Evolutionary conservation across 306 rosid species (phyloP).

Genomic region (Benincasa hispida): DNA sequence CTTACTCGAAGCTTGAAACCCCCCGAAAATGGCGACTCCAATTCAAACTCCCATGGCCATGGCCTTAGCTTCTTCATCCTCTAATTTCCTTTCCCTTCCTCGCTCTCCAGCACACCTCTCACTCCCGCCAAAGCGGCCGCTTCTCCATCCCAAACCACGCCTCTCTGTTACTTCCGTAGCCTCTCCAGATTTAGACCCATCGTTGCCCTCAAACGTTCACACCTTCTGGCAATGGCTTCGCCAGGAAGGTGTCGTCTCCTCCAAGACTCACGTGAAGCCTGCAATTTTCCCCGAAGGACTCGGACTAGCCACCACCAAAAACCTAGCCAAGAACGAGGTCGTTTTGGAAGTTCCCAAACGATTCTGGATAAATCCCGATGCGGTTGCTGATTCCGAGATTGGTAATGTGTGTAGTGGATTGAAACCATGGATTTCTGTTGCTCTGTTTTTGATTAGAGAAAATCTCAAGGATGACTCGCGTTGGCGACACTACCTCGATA

Average conservation of each 20-base stretch:
- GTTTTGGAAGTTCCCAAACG: conserved; percentile 88
- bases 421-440: conserved; percentile 88
- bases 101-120: background rate
- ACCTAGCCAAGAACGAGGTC: conserved; percentile 62
- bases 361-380: conserved; percentile 88
- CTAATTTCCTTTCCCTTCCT: background rate
- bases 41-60: background rate
- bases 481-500: conserved; percentile 59
- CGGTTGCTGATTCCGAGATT: conserved; percentile 74
- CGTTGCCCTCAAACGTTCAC: conserved; percentile 43
- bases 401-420: conserved; percentile 58
- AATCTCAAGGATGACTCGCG: conserved; percentile 40
- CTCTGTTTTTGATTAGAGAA: conserved; percentile 63
- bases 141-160: conserved; percentile 16
- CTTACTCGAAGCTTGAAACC: background rate
- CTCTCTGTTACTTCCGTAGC: conserved; percentile 21
- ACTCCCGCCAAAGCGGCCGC: background rate
- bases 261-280: conserved; percentile 69
- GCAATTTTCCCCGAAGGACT: conserved; percentile 63
- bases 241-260: conserved; percentile 66
- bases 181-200: conserved; percentile 37
- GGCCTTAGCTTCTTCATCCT: background rate
- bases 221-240: conserved; percentile 83
- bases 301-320: conserved; percentile 53
- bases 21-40: background rate